Evolutionary conservation across 495 filamentous ascomycete genomes (phyloP).

Genomic region (Penicillium soppii): DNA sequence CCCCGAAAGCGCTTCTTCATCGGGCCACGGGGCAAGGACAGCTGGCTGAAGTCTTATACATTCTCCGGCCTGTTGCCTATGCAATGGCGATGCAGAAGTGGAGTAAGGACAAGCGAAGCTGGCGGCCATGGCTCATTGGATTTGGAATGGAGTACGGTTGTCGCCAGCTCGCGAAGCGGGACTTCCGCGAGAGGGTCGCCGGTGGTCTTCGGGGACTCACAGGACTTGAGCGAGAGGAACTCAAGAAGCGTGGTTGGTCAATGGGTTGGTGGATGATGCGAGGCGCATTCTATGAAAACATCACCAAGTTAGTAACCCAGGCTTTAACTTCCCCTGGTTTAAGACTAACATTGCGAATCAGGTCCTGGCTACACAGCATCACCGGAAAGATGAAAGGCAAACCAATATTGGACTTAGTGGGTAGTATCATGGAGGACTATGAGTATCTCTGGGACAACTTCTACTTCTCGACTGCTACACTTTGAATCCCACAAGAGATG

Average conservation of each 20-base stretch:
- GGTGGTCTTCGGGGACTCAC: constrained; percentile 71
- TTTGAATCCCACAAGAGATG: constrained; percentile 40
- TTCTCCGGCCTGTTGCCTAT: constrained; percentile 85
- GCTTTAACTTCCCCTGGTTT: background rate
- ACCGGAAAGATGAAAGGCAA: constrained; percentile 69
- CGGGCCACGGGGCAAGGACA: constrained; percentile 65
- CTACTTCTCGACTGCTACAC: constrained; percentile 77
- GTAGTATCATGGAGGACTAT: constrained; percentile 87
- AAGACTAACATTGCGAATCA: constrained; percentile 37
- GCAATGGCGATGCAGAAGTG: constrained; percentile 78
- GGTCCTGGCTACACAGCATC: constrained; percentile 58
- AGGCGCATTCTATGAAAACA: constrained; percentile 92
- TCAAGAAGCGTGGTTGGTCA: constrained; percentile 80
- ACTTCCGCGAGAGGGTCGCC: constrained; percentile 61
- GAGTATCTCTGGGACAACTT: constrained; percentile 98
- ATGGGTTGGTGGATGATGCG: constrained; percentile 94
- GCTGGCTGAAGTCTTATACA: constrained; percentile 84
- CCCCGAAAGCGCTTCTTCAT: constrained; percentile 78
- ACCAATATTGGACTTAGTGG: constrained; percentile 75
- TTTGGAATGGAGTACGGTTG: constrained; percentile 84
- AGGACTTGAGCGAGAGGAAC: constrained; percentile 82
- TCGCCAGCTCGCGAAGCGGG: constrained; percentile 75
- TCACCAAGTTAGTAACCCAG: constrained; percentile 64
- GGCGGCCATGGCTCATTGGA: constrained; percentile 90
- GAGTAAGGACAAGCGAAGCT: constrained; percentile 59